These are phyloP conservation scores for Guillardia theta DNA, from an alignment of 78 protist genomes.

Conservation along the genomic window DNA sequence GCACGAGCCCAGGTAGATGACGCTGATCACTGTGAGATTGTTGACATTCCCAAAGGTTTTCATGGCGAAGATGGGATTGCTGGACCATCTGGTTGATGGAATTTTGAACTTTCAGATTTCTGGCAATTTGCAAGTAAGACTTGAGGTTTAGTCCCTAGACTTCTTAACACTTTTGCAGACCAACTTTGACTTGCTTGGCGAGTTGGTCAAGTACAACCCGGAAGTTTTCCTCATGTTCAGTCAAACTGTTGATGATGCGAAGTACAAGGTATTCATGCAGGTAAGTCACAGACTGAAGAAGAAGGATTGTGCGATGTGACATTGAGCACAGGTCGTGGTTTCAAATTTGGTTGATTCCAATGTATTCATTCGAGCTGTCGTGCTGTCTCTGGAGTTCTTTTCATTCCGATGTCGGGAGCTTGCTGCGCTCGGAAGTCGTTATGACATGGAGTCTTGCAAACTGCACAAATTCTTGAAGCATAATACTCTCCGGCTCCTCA, in stretches of 20 bases:
- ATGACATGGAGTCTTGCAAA: neutral
- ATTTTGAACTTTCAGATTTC: neutral
- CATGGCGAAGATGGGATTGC: neutral
- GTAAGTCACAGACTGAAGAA: too few species aligned
- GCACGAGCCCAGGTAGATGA: neutral
- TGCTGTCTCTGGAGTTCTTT: neutral
- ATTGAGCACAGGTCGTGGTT: conserved; percentile 14
- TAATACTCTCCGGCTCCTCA: neutral
- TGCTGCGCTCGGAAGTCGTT: neutral
- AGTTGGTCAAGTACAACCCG: conserved; percentile 36
- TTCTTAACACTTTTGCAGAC: too few species aligned
- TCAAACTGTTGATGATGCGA: neutral
- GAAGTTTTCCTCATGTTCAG: neutral
- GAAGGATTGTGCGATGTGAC: too few species aligned
- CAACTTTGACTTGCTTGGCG: conserved; percentile 23
- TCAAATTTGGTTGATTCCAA: conserved; percentile 15
- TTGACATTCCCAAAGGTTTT: too few species aligned
- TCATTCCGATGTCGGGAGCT: neutral
- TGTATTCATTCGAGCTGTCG: conserved; percentile 2
- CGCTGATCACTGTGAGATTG: too few species aligned
- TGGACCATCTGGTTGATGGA: neutral
- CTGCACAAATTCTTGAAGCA: neutral
- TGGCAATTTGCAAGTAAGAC: neutral
- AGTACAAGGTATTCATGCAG: neutral
- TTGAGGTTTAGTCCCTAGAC: too few species aligned